These are phyloP conservation scores for Geosmithia putterillii DNA, from an alignment of 2,329 filamentous ascomycete species.

Conservation along the genomic window DNA sequence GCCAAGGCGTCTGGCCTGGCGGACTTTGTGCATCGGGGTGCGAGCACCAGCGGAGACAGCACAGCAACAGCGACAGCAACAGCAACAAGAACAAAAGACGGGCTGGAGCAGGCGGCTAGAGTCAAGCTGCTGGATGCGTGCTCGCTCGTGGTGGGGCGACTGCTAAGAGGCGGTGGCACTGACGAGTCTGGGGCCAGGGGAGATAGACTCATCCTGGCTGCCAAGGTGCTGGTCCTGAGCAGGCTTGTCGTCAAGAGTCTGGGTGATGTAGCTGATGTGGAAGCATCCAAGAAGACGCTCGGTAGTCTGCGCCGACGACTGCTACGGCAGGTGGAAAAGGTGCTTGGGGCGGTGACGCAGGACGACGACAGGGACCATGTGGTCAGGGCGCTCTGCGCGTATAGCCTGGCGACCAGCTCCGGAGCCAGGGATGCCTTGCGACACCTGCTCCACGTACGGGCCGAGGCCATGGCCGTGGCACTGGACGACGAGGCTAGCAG, in stretches of 20 bases:
- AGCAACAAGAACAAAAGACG: constrained; percentile 13
- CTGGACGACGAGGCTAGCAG: constrained; percentile 29
- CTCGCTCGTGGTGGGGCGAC: constrained; percentile 31
- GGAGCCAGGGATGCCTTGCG: constrained; percentile 67
- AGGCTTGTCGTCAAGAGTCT: constrained; percentile 66
- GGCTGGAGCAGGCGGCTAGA: constrained; percentile 24
- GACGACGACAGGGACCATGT: constrained; percentile 38
- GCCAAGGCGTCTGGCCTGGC: constrained; percentile 49
- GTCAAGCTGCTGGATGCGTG: constrained; percentile 39
- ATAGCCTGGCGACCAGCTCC: constrained; percentile 69
- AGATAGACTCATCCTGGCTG: constrained; percentile 40
- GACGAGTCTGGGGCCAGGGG: constrained; percentile 19
- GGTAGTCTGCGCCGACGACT: constrained; percentile 50
- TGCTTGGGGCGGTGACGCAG: constrained; percentile 49
- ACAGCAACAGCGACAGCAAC: too few relatives aligned
- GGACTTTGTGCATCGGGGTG: constrained; percentile 23
- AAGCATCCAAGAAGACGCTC: constrained; percentile 52
- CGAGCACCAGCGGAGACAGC: too few relatives aligned
- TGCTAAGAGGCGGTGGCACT: constrained; percentile 29
- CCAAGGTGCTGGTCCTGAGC: constrained; percentile 66
- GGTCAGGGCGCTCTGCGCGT: constrained; percentile 66
- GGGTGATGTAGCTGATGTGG: constrained; percentile 36
- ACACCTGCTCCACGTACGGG: constrained; percentile 65
- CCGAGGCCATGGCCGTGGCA: constrained; percentile 52
- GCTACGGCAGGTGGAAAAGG: constrained; percentile 54